These are phyloP conservation scores for Trypanosoma mega DNA, from an alignment of 208 protist genomes.

Conservation along the genomic window DNA sequence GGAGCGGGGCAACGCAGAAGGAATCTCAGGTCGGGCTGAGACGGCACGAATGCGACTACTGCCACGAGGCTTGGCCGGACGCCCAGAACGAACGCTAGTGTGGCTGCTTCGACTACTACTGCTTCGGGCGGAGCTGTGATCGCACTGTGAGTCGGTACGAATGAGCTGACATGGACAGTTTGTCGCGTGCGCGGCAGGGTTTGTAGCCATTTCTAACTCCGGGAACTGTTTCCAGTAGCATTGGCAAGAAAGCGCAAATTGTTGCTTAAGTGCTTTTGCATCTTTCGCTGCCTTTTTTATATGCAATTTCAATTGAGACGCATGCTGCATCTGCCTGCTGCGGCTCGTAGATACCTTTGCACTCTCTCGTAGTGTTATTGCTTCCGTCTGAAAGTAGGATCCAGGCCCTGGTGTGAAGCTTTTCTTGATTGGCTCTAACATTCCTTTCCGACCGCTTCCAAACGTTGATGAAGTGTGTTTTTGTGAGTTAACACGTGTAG, in stretches of 20 bases:
- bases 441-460: slow-evolving; percentile 28
- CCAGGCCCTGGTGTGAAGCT: slow-evolving; percentile 20
- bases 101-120: not conserved
- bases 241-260: slow-evolving; percentile 23
- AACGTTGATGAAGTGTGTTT: slow-evolving; percentile 22
- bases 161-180: slow-evolving; percentile 53
- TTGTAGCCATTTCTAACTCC: slow-evolving; percentile 58
- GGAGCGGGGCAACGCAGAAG: no score
- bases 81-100: not conserved
- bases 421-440: slow-evolving; percentile 25
- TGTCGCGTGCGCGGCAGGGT: slow-evolving; percentile 64
- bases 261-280: not conserved
- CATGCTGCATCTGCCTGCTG: not conserved
- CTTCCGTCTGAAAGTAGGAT: slow-evolving; percentile 20
- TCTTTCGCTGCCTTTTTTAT: slow-evolving; percentile 3
- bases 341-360: not conserved
- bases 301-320: not conserved
- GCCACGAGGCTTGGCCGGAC: no score
- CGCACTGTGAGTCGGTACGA: slow-evolving; percentile 16
- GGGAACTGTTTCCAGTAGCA: slow-evolving; percentile 35
- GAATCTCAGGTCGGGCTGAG: no score
- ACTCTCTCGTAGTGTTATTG: not conserved
- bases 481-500: not conserved
- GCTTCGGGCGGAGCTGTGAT: not conserved
- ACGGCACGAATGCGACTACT: no score